Conservation (phyloP, 495 filamentous ascomycete genomes). For the Penicillium malachiteum region DNA sequence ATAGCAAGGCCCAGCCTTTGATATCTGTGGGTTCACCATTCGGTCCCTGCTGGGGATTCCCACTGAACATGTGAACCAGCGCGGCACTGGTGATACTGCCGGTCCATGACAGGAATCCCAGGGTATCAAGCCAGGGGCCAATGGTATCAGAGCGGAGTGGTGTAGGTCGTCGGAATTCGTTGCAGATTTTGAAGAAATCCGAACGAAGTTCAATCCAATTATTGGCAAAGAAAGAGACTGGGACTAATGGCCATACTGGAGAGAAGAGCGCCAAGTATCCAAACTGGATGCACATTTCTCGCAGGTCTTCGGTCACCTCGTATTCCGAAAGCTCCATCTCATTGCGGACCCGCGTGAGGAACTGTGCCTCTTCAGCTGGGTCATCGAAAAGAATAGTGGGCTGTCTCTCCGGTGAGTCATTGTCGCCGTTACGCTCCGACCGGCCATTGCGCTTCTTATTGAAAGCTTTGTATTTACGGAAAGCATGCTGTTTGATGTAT, state of each 20-base stretch:
- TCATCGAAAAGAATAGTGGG: constrained; percentile 41
- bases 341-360: constrained; percentile 76
- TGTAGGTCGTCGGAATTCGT: constrained; percentile 83
- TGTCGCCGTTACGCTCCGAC: constrained; percentile 23
- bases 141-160: constrained; percentile 89
- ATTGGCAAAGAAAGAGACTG: constrained; percentile 86
- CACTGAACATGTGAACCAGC: constrained; percentile 81
- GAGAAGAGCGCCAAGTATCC: constrained; percentile 94
- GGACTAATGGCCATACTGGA: constrained; percentile 86
- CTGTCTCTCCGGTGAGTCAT: constrained; percentile 26
- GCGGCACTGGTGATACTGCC: constrained; percentile 84
- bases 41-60: constrained; percentile 56
- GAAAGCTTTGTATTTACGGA: constrained; percentile 69
- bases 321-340: constrained; percentile 86
- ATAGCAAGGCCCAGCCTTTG: constrained; percentile 74
- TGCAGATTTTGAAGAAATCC: constrained; percentile 92
- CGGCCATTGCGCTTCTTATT: constrained; percentile 33
- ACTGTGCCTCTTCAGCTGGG: constrained; percentile 68
- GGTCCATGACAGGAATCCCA: constrained; percentile 88
- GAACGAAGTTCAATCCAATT: constrained; percentile 95
- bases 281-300: constrained; percentile 95
- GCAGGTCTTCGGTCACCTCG: constrained; percentile 81
- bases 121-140: constrained; percentile 86
- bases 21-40: constrained; percentile 61
- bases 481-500: constrained; percentile 70